Conservation (phyloP, 768 basidiomycete species). For the Boletellus emodensis region DNA sequence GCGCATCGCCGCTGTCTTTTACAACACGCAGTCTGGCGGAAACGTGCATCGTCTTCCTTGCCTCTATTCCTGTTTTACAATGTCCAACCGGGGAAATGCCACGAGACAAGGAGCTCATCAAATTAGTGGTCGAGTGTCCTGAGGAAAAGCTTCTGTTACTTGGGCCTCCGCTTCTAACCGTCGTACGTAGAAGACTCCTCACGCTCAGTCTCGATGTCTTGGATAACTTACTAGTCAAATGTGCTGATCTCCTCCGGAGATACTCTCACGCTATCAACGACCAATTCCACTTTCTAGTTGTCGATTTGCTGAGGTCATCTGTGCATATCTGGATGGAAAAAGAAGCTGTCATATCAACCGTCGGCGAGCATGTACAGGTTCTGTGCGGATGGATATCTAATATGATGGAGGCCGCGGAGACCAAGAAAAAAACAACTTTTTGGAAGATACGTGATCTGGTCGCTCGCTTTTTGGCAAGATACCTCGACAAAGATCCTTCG, state of each 20-base stretch:
- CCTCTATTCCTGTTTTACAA: constrained; percentile 60
- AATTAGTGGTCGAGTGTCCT: constrained; percentile 46
- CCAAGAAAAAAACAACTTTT: constrained; percentile 40
- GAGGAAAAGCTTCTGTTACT: constrained; percentile 57
- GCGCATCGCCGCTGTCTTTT: constrained; percentile 23
- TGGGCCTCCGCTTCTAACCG: constrained; percentile 51
- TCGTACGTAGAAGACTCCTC: constrained; percentile 53
- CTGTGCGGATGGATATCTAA: constrained; percentile 55
- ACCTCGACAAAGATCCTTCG: constrained; percentile 54
- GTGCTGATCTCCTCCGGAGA: constrained; percentile 47
- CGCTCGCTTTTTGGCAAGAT: constrained; percentile 61
- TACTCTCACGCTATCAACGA: constrained; percentile 58
- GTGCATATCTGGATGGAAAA: constrained; percentile 52
- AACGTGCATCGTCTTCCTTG: constrained; percentile 56
- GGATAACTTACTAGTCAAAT: constrained; percentile 47
- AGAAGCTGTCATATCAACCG: constrained; percentile 27
- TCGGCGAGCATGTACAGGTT: constrained; percentile 42
- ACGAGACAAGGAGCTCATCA: constrained; percentile 57
- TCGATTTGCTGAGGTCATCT: constrained; percentile 66
- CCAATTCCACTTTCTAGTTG: constrained; percentile 46
- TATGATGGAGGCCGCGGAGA: constrained; percentile 35
- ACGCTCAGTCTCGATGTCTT: constrained; percentile 49
- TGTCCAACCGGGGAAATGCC: constrained; percentile 54
- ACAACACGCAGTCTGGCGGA: constrained; percentile 39
- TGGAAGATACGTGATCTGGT: constrained; percentile 70